Evolutionary conservation across 441 rosid genomes (phyloP), one percentile per base, ranked within the genome.

Genomic region (Lepidium campestre): DNA sequence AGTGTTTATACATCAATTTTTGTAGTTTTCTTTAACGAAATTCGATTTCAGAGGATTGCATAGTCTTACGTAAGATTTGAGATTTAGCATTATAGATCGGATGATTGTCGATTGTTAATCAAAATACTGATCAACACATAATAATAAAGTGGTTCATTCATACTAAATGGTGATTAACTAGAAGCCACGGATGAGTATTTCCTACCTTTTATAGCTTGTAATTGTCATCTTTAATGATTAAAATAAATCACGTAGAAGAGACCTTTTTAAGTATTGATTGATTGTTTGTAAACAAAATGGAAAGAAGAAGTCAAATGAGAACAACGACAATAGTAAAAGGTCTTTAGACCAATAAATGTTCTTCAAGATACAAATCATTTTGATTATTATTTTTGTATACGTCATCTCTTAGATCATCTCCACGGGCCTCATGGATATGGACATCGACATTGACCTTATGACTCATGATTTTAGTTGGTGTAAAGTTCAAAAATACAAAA

Each of bases 361-460:
- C 20, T 59, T 36, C 27, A 6, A 59, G 5, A 42, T 50, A 35
- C 54, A 59, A 42, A 41, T 27, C 57, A 60, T 37, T 44, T 61
- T 45, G 68, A 37, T 45, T 66, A 50, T 4, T 58, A 49, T 68
- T 66, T 59, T 67, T 60, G 8, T 25, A 67, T 55, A 60, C 73
- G 77, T 73, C 77, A 73, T 54, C 68, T 67, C 68, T 67, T 73
- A 67, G 53, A 67, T 67, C 77, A 73, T 39, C 68, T 29, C 73
- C 77, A 73, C 77, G 77, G 54, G 73, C 57, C 64, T 54, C 75
- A 62, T 71, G 72, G 62, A 66, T 63, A 55, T 60, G 6, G 73
- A 59, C 62, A 73, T 67, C 68, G 67, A 66, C 72, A 55, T 60
- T 12, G 73, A 59, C 62, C 67, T 67, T 64, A 67, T 67, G 77